Percentiles rank a stretch among this genome's conserved stretches.
phyloP scores from a whole-genome alignment of 1,284 basidiomycete genomes.

The Hypsizygus ulmarius region DNA sequence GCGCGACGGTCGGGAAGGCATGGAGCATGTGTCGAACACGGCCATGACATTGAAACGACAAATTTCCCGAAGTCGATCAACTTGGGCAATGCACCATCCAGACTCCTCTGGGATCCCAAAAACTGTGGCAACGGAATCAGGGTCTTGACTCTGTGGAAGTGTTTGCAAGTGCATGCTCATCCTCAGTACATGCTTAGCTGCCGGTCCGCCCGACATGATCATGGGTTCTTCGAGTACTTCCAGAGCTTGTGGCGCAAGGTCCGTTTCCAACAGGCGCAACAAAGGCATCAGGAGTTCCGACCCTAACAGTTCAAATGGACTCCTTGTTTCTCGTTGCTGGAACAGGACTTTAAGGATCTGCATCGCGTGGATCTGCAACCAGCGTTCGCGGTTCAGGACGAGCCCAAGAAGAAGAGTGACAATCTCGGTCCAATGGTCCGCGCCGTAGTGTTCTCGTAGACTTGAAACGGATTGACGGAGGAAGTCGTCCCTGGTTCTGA shows the following conservation, averaged over 20 bases:
- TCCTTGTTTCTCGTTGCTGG: conserved; percentile 79
- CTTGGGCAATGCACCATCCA: conserved; percentile 82
- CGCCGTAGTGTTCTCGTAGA: conserved; percentile 79
- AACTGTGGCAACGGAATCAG: conserved; percentile 61
- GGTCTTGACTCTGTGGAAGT: conserved; percentile 36
- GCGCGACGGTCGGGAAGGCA: conserved; percentile 69
- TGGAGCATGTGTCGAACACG: conserved; percentile 81
- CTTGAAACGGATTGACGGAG: conserved; percentile 85
- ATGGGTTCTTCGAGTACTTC: conserved; percentile 91
- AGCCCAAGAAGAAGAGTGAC: conserved; percentile 83
- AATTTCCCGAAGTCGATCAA: conserved; percentile 55
- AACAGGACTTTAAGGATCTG: conserved; percentile 88
- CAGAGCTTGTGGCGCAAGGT: conserved; percentile 81
- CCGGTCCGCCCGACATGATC: conserved; percentile 66
- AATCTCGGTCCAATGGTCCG: conserved; percentile 70
- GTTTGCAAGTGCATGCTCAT: conserved; percentile 76
- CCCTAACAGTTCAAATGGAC: conserved; percentile 70
- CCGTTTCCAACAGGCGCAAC: conserved; percentile 81
- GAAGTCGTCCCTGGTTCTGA: conserved; percentile 93
- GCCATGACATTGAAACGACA: conserved; percentile 79
- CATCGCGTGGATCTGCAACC: conserved; percentile 83
- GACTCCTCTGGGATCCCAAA: conserved; percentile 81
- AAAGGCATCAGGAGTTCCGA: conserved; percentile 91
- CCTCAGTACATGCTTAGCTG: conserved; percentile 80
- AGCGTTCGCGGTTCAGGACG: conserved; percentile 81